Percentiles rank a stretch among this genome's conserved stretches.
These are phyloP conservation scores for Sporothrix inflata DNA, from an alignment of 2,329 filamentous ascomycete species.

Conservation along the genomic window DNA sequence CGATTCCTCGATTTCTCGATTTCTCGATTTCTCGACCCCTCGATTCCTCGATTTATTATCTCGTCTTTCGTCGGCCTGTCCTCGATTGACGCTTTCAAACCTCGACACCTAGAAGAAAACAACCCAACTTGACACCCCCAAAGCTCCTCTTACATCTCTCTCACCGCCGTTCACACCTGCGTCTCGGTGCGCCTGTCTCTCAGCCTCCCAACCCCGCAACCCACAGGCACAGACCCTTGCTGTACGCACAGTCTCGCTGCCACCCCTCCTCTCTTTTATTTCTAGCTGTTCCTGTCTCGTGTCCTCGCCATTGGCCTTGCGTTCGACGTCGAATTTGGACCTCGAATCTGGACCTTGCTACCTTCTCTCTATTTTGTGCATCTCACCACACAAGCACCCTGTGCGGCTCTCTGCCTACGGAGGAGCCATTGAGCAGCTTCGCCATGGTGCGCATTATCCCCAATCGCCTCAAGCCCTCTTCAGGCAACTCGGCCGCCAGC, in stretches of 20 bases:
- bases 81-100: background rate
- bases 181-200: background rate
- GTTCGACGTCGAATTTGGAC: background rate
- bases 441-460: slow-evolving; percentile 63
- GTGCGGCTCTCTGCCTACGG: background rate
- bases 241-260: slow-evolving; percentile 14
- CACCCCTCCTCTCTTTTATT: background rate
- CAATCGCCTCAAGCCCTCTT: slow-evolving; percentile 53
- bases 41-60: background rate
- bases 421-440: slow-evolving; percentile 28
- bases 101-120: background rate
- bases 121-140: background rate
- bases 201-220: background rate
- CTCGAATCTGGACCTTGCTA: background rate
- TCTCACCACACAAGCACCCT: background rate
- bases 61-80: too few species aligned
- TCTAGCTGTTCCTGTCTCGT: background rate
- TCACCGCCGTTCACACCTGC: slow-evolving; percentile 18
- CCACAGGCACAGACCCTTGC: slow-evolving; percentile 8
- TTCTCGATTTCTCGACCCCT: background rate
- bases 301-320: background rate
- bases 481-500: slow-evolving; percentile 44
- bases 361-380: background rate
- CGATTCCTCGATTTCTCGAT: background rate
- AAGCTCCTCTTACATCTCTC: background rate